These are phyloP conservation scores for Penicillium verhagenii DNA, from an alignment of 495 filamentous ascomycete genomes.

Conservation along the genomic window DNA sequence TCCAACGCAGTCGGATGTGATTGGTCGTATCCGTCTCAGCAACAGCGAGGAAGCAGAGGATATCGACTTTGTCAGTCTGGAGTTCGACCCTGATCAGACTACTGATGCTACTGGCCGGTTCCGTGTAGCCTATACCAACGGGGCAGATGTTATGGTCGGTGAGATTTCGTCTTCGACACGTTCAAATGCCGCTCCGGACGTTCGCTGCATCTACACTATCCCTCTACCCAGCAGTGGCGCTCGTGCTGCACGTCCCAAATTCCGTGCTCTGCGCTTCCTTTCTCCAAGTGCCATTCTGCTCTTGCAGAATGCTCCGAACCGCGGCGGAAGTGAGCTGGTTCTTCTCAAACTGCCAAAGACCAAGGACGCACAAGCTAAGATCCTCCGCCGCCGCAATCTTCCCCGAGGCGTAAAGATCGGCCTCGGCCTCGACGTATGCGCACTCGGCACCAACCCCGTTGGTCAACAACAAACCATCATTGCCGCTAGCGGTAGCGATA, in stretches of 20 bases:
- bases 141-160: slow-evolving; percentile 63
- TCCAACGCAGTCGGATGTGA: slow-evolving; percentile 56
- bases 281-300: slow-evolving; percentile 52
- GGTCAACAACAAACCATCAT: slow-evolving; percentile 71
- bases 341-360: slow-evolving; percentile 52
- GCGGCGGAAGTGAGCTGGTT: slow-evolving; percentile 66
- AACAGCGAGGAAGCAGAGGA: slow-evolving; percentile 74
- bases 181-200: slow-evolving; percentile 52
- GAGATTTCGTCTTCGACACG: slow-evolving; percentile 35
- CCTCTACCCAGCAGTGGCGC: slow-evolving; percentile 52
- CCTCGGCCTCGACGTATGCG: slow-evolving; percentile 71
- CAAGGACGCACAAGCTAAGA: slow-evolving; percentile 27
- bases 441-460: slow-evolving; percentile 54
- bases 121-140: slow-evolving; percentile 76
- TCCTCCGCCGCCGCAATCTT: slow-evolving; percentile 54
- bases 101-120: slow-evolving; percentile 50
- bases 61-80: slow-evolving; percentile 67
- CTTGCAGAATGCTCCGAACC: slow-evolving; percentile 52
- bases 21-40: slow-evolving; percentile 62
- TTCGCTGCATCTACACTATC: slow-evolving; percentile 59
- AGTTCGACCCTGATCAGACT: slow-evolving; percentile 21
- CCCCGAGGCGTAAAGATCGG: slow-evolving; percentile 60
- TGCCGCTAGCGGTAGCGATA: slow-evolving; percentile 80
- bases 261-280: slow-evolving; percentile 75
- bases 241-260: slow-evolving; percentile 38